Evolutionary conservation across 2,329 filamentous ascomycete genomes (phyloP).

Genomic region (Phyllosticta citriasiana): DNA sequence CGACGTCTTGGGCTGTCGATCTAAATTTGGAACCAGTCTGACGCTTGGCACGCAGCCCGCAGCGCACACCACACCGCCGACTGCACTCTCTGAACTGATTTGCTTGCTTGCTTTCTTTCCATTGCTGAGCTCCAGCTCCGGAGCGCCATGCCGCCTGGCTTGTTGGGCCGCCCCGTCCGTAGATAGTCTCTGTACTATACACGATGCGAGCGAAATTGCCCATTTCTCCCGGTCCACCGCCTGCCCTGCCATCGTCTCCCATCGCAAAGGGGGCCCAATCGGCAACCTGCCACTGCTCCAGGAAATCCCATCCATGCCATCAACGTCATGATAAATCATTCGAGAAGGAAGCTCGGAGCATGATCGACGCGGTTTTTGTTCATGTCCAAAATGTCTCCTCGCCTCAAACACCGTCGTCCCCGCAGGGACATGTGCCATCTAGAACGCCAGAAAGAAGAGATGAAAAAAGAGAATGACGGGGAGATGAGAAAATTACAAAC

Average conservation of each 20-base stretch:
- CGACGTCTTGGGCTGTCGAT: neutral
- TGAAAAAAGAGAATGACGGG: neutral
- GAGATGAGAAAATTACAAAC: slow-evolving; percentile 22
- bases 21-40: slow-evolving; percentile 7
- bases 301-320: neutral
- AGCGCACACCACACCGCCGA: neutral
- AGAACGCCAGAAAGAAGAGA: neutral
- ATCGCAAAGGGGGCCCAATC: neutral
- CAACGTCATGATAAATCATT: neutral
- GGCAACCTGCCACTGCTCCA: no score
- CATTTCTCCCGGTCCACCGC: neutral
- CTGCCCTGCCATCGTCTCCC: neutral
- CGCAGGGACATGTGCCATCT: neutral
- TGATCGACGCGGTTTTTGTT: neutral
- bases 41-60: slow-evolving; percentile 7
- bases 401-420: neutral
- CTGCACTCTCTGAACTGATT: neutral
- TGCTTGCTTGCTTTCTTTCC: neutral
- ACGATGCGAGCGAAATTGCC: neutral
- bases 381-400: neutral
- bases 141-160: neutral
- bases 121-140: neutral
- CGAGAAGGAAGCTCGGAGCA: neutral
- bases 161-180: neutral
- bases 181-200: neutral